Base-by-base conservation (phyloP, 352 stramenopile species). In the Globisporangium yorkense region DNA sequence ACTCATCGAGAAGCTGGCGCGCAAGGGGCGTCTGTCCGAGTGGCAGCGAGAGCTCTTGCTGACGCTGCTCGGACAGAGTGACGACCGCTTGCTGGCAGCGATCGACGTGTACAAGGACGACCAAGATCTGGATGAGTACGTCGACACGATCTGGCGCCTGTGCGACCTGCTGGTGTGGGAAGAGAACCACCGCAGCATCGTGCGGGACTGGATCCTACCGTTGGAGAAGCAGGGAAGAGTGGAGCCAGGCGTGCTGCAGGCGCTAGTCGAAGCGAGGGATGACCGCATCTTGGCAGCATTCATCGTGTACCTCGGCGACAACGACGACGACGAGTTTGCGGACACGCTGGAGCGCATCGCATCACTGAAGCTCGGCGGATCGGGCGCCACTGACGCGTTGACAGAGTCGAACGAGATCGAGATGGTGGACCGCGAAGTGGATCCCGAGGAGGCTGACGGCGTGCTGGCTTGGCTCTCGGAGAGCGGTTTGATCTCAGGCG, bases 1-100 rank as follows among this genome's bases (percentile, higher is more conserved):
- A 4, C 46, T 88, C 27, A 62, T 86, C 21, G 62, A 77, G 8
- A 63, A 69, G 12, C 66, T 84, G 7, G 63, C 61, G 10, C 63
- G 48, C 41, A 72, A 58, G 21, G 72, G 74, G 0, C 70, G 67
- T 8, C 54, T 88, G n/a, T 64, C 71, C 2, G 48, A 62, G 40
- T 91, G 78, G 75, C 77, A 86, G 51, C 74, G 74, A 15, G 72
- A 88, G n/a, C 20, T 87, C 16, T n/a, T 89, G n/a, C 68, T 88
- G 15, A 68, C 58, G 15, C 51, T 86, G 9, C 44, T 82, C 4
- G 70, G 70, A 15, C 67, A 66, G 18, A 49, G 67, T 1, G 80
- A 89, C 31, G 68, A 72, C 3, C 76, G 78, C 5, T 59, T 90
- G 13, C 50, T 87, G 31, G 77, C 77, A 16, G 75, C 76, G 12